phyloP scores from a whole-genome alignment of 2,329 filamentous ascomycete species.

The Dryadomyces quercivorus region DNA sequence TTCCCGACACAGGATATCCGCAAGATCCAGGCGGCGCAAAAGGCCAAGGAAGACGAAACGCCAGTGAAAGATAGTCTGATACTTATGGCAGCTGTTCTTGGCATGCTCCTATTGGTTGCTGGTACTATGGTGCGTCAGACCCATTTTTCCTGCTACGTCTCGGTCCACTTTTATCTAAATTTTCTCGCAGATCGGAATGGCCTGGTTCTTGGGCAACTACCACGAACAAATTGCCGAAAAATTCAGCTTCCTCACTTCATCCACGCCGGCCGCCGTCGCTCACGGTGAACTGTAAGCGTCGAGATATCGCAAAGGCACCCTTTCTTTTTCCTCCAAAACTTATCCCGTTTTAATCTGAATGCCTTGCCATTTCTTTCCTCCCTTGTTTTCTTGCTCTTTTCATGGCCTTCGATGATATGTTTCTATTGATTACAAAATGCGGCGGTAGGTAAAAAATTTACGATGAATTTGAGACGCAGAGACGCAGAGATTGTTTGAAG shows the following conservation, averaged over 20 bases:
- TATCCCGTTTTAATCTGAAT: not conserved
- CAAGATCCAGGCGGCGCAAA: slow-evolving; percentile 30
- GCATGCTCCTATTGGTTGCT: slow-evolving; percentile 60
- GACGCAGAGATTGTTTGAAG: not conserved
- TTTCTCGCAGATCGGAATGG: slow-evolving; percentile 51
- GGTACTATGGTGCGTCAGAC: slow-evolving; percentile 59
- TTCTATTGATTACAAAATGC: not conserved
- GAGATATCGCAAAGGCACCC: too few relatives aligned
- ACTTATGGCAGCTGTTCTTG: slow-evolving; percentile 54
- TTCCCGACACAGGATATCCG: slow-evolving; percentile 76
- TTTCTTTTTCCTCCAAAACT: not conserved
- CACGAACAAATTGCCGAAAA: slow-evolving; percentile 57
- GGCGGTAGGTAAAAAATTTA: not conserved
- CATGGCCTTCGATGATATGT: not conserved
- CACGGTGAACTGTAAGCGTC: slow-evolving; percentile 21
- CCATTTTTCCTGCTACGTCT: too few relatives aligned
- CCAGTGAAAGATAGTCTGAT: slow-evolving; percentile 49
- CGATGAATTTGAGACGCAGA: not conserved
- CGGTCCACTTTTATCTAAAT: too few relatives aligned
- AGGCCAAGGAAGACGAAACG: slow-evolving; percentile 27
- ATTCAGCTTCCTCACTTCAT: not conserved
- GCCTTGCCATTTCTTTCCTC: not conserved
- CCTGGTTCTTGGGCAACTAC: slow-evolving; percentile 69
- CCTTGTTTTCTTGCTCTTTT: not conserved
- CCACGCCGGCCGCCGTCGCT: slow-evolving; percentile 4